Percentiles rank a stretch among this genome's conserved stretches.
phyloP scores from a whole-genome alignment of 371 early-diverging fungal genomes.

The Funneliformis caledonium region DNA sequence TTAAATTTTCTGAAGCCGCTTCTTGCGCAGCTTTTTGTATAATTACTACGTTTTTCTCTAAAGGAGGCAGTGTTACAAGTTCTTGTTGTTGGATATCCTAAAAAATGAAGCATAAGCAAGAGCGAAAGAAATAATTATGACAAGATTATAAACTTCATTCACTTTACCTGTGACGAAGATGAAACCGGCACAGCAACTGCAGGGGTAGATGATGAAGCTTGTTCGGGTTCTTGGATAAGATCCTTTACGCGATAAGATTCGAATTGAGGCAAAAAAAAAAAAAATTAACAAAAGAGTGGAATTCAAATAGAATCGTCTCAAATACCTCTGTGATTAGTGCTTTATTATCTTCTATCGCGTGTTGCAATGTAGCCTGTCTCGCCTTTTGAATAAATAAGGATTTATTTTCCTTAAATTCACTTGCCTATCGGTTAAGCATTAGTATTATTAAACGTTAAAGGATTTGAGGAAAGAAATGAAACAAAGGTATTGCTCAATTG shows the following conservation, averaged over 20 bases:
- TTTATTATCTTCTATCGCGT: conserved; percentile 43
- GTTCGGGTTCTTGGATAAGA: neutral
- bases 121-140: neutral
- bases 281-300: neutral
- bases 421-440: conserved; percentile 45
- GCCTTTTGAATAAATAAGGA: conserved; percentile 51
- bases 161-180: neutral
- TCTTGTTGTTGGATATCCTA: neutral
- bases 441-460: neutral
- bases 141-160: neutral
- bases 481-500: neutral
- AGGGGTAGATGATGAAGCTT: neutral
- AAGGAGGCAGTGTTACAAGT: neutral
- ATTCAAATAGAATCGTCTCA: neutral
- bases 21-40: neutral
- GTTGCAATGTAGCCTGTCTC: conserved; percentile 47
- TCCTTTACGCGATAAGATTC: neutral
- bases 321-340: neutral
- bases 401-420: conserved; percentile 51
- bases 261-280: neutral
- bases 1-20: neutral
- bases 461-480: neutral
- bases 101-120: too few relatives aligned
- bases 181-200: too few relatives aligned
- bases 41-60: neutral